Conservation (phyloP, 2,329 filamentous ascomycete species). For the Aureobasidium leucospermi region DNA sequence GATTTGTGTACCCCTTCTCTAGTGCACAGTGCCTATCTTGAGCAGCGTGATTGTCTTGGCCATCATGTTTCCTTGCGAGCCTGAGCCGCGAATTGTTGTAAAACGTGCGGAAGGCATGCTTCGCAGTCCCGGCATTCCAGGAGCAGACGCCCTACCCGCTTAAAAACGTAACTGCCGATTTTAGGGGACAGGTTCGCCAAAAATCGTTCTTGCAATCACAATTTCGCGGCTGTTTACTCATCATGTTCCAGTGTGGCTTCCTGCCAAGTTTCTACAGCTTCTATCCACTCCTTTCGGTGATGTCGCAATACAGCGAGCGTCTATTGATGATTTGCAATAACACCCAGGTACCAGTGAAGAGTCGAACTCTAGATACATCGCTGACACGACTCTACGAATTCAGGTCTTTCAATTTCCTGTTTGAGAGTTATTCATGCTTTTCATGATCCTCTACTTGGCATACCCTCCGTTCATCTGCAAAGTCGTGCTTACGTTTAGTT, state of each 20-base stretch:
- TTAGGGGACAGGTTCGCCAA: not conserved
- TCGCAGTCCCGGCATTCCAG: not conserved
- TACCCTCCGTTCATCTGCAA: not conserved
- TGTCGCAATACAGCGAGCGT: not conserved
- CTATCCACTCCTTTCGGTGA: not conserved
- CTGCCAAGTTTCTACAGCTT: not conserved
- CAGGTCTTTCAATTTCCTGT: not conserved
- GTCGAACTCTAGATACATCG: not conserved
- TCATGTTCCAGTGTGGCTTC: not conserved
- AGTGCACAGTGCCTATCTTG: not conserved
- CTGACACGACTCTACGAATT: not conserved
- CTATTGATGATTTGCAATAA: not conserved
- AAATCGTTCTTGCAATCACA: conserved; percentile 5
- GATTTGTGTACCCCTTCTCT: not conserved
- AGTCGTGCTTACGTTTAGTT: not conserved
- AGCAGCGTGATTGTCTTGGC: not conserved
- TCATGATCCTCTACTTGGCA: not conserved
- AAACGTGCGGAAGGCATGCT: too few relatives aligned
- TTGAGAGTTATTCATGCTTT: not conserved
- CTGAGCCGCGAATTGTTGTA: too few relatives aligned
- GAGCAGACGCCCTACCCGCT: not conserved
- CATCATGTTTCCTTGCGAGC: not conserved
- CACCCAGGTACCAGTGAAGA: not conserved
- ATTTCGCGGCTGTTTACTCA: not conserved
- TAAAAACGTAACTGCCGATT: not conserved